Evolutionary conservation across 345 rosid species (phyloP), one percentile per base, ranked within the genome.

Genomic region (Reutealis trisperma): DNA sequence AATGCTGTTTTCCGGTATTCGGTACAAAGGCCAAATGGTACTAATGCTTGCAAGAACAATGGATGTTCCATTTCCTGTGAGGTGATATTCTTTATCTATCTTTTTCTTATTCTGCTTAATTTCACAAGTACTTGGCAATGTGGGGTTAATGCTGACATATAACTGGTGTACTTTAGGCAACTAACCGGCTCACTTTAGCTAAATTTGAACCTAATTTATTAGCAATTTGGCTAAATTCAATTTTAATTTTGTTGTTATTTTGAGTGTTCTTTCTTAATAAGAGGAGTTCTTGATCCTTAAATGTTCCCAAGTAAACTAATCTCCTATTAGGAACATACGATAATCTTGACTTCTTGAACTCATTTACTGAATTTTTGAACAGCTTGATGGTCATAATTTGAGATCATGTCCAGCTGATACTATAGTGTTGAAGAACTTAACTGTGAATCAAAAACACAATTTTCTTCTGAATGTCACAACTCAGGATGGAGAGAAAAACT

Each of bases 301-400:
- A 2, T 27, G 30, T 37, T 37, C 6, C 41, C 41, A 37, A 37
- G 41, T 37, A 37, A 37, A 37, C 41, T 37, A 37, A 37, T 37
- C 6, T 37, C 41, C 41, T 37, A 37, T 37, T 37, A 4, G 41
- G 41, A 37, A 4, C 41, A 37, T 37, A 37, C 5, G 0, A 37
- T 34, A 34, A 34, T 34, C 37, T 34, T 25, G 45, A 63, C 44
- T 74, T 58, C 0, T 37, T 21, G 41, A 57, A 64, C 19, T 16
- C 70, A 59, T 79, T 72, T 44, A 27, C 63, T 73, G 58, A 55
- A 75, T 47, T 54, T 58, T 63, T 81, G 54, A 75, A 64, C 87
- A 86, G 91, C 78, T 88, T 45, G 89, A 88, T 78, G 89, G 87
- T 76, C 80, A 78, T 61, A 69, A 61, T 67, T 65, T 86, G 76